Conservation (phyloP, 2,329 filamentous ascomycete species). For the Claviceps humidiphila region DNA sequence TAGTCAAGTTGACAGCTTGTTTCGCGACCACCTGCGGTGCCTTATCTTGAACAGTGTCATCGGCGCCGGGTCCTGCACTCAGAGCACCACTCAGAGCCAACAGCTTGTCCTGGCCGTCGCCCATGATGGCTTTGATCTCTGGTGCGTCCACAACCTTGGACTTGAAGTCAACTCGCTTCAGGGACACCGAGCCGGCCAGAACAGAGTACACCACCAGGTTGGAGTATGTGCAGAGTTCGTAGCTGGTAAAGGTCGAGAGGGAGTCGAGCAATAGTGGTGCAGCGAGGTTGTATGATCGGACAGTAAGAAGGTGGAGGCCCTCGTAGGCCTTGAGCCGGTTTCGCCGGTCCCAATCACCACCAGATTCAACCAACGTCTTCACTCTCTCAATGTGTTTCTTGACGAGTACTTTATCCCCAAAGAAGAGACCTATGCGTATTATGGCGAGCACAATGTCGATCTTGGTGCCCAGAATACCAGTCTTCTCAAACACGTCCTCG, state of each 20-base stretch:
- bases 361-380: constrained; percentile 79
- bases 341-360: constrained; percentile 95
- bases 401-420: constrained; percentile 79
- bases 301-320: constrained; percentile 81
- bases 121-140: constrained; percentile 94
- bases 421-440: constrained; percentile 91
- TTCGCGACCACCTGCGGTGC: constrained; percentile 33
- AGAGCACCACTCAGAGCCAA: constrained; percentile 67
- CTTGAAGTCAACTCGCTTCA: constrained; percentile 98
- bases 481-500: constrained; percentile 92
- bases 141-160: constrained; percentile 96
- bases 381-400: constrained; percentile 91
- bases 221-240: constrained; percentile 96
- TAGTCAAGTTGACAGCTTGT: constrained; percentile 79
- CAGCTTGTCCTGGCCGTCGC: constrained; percentile 77
- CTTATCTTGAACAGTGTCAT: constrained; percentile 58
- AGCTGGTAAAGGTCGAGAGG: constrained; percentile 94
- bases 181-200: constrained; percentile 80
- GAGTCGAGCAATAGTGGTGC: constrained; percentile 92
- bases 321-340: constrained; percentile 99
- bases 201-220: constrained; percentile 91
- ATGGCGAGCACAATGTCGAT: constrained; percentile 95
- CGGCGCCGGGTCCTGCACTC: constrained; percentile 68
- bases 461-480: constrained; percentile 89
- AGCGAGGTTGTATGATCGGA: constrained; percentile 78